Conservation (phyloP, 202 grass and related monocot species). For the Zizania palustris region DNA sequence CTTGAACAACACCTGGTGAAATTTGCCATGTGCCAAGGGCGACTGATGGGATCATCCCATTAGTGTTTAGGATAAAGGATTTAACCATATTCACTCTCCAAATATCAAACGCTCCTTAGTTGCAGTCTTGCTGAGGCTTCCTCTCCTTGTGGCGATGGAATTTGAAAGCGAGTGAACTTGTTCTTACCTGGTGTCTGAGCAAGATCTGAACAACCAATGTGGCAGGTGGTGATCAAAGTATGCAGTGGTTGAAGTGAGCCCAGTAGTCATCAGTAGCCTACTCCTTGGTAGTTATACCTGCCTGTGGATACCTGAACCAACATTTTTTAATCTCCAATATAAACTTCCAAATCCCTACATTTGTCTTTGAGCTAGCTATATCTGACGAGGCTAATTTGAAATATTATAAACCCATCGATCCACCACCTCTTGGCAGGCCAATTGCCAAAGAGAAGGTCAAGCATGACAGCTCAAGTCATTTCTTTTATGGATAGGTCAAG, state of each 20-base stretch:
- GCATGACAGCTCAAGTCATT: background rate
- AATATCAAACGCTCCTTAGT: background rate
- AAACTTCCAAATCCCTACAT: too few relatives aligned
- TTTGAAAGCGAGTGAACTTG: background rate
- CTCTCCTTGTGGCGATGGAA: background rate
- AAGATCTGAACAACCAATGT: background rate
- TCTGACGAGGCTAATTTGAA: too few relatives aligned
- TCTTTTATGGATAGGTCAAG: background rate
- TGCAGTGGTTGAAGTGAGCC: background rate
- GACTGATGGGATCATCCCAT: conserved; percentile 47
- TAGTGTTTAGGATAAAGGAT: conserved; percentile 52
- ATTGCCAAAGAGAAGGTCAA: background rate
- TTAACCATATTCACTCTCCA: conserved; percentile 27
- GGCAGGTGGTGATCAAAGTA: background rate
- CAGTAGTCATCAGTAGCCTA: background rate
- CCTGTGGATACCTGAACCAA: too few relatives aligned
- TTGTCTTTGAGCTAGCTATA: too few relatives aligned
- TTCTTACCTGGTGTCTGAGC: background rate
- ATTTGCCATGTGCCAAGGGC: conserved; percentile 68
- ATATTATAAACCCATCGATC: background rate
- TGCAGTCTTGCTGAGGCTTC: background rate
- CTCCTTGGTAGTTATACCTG: too few relatives aligned
- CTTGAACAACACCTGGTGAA: conserved; percentile 33
- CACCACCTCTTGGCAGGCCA: background rate
- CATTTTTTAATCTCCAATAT: too few relatives aligned